Evolutionary conservation across 805 yeast genomes (phyloP).

Genomic region (Nakazawaea siamensis): DNA sequence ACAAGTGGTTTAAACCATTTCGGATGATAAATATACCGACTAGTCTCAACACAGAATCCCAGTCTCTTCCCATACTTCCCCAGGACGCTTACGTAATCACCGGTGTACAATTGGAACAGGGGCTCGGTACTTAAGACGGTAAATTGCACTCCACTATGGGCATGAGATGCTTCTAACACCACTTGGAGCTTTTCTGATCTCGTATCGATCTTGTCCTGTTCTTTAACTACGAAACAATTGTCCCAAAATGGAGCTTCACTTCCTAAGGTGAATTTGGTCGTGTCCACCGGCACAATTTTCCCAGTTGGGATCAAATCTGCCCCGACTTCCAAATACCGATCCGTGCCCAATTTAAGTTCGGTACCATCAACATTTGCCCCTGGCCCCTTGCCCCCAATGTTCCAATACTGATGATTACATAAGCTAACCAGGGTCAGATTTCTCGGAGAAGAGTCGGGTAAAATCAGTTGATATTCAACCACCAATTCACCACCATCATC

Average conservation of each 20-base stretch:
- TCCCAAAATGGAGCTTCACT: constrained; percentile 30
- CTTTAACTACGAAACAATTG: constrained; percentile 37
- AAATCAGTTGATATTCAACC: constrained; percentile 37
- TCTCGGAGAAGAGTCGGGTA: constrained; percentile 22
- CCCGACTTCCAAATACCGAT: constrained; percentile 34
- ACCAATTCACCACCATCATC: constrained; percentile 28
- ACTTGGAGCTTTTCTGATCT: constrained; percentile 26
- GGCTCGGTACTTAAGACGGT: constrained; percentile 53
- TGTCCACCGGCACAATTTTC: constrained; percentile 20
- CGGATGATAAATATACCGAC: constrained; percentile 49
- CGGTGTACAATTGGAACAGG: constrained; percentile 58
- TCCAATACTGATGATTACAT: constrained; percentile 61
- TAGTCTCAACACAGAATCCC: constrained; percentile 60
- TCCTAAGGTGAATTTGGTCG: constrained; percentile 13
- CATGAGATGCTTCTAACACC: constrained; percentile 36
- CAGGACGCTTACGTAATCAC: constrained; percentile 36
- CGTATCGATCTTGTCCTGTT: constrained; percentile 34
- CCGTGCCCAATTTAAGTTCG: constrained; percentile 28
- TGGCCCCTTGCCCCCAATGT: constrained; percentile 30
- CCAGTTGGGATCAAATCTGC: constrained; percentile 38
- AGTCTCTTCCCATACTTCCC: constrained; percentile 26
- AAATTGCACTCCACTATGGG: constrained; percentile 32
- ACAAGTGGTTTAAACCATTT: constrained; percentile 37
- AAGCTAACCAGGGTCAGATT: constrained; percentile 43
- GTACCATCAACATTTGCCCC: constrained; percentile 26